These are phyloP conservation scores for Mucor irregularis DNA, from an alignment of 371 early-diverging fungal genomes.

Conservation along the genomic window DNA sequence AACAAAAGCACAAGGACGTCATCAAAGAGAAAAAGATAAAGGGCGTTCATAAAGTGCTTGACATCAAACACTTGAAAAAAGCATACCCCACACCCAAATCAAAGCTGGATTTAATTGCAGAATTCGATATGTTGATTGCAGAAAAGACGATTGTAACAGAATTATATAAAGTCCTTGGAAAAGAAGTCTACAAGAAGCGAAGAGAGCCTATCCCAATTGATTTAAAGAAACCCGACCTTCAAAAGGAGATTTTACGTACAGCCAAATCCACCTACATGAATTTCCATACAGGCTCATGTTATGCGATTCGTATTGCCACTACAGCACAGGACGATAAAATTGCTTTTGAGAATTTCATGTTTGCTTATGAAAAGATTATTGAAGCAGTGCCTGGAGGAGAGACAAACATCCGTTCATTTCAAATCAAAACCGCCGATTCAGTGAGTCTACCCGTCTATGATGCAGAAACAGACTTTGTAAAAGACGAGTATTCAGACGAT, in stretches of 20 bases:
- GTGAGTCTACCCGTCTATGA: constrained; percentile 79
- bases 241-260: constrained; percentile 72
- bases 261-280: constrained; percentile 79
- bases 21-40: constrained; percentile 63
- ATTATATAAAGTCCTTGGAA: constrained; percentile 83
- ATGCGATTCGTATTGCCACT: constrained; percentile 73
- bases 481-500: constrained; percentile 30
- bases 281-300: constrained; percentile 68
- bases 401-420: constrained; percentile 76
- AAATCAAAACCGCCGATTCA: constrained; percentile 80
- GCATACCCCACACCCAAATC: constrained; percentile 80
- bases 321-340: constrained; percentile 57
- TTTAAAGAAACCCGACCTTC: constrained; percentile 61
- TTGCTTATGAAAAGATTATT: constrained; percentile 57
- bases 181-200: constrained; percentile 84
- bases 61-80: constrained; percentile 72
- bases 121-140: constrained; percentile 80
- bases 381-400: constrained; percentile 71
- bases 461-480: constrained; percentile 25
- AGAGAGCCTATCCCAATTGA: constrained; percentile 84
- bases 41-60: constrained; percentile 72
- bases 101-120: constrained; percentile 66
- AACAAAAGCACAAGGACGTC: constrained; percentile 70
- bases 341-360: constrained; percentile 76
- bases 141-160: constrained; percentile 77